phyloP scores from a whole-genome alignment of 306 rosid species.

The Vicia sativa region DNA sequence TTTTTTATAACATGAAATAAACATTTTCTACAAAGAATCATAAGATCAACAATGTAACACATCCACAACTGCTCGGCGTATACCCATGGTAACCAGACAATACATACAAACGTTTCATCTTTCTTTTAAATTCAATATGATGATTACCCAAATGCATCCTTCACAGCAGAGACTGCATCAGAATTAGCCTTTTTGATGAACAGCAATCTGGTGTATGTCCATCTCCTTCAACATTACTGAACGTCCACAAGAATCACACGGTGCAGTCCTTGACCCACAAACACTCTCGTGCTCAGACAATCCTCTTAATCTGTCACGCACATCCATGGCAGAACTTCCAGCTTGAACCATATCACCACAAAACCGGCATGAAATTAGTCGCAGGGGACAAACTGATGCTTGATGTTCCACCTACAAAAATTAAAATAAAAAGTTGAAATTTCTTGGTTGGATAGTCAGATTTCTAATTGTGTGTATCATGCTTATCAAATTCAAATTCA shows the following conservation, averaged over 20 bases:
- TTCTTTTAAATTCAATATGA: background rate
- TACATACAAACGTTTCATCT: slow-evolving; percentile 30
- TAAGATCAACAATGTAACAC: too few relatives aligned
- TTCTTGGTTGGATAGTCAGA: background rate
- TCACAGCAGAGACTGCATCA: slow-evolving; percentile 1
- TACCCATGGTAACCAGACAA: background rate
- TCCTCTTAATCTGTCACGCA: slow-evolving; percentile 83
- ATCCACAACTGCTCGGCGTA: background rate
- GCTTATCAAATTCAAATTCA: background rate
- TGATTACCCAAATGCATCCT: background rate
- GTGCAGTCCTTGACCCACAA: slow-evolving; percentile 94
- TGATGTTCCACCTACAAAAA: slow-evolving; percentile 80
- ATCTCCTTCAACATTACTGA: slow-evolving; percentile 96
- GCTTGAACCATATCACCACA: slow-evolving; percentile 99
- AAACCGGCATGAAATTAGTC: slow-evolving; percentile 76
- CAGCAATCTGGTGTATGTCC: slow-evolving; percentile 94
- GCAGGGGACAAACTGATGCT: slow-evolving; percentile 70
- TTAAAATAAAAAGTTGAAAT: slow-evolving; percentile 18
- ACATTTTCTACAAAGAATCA: too few relatives aligned
- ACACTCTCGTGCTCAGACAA: slow-evolving; percentile 90
- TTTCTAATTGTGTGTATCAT: slow-evolving; percentile 1
- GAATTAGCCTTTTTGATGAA: slow-evolving; percentile 79
- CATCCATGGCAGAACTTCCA: slow-evolving; percentile 74
- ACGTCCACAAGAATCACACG: slow-evolving; percentile 97
- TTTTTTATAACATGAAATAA: too few relatives aligned